Conservation (phyloP, 1,139 yeast species). For the Hansenula sp. region DNA sequence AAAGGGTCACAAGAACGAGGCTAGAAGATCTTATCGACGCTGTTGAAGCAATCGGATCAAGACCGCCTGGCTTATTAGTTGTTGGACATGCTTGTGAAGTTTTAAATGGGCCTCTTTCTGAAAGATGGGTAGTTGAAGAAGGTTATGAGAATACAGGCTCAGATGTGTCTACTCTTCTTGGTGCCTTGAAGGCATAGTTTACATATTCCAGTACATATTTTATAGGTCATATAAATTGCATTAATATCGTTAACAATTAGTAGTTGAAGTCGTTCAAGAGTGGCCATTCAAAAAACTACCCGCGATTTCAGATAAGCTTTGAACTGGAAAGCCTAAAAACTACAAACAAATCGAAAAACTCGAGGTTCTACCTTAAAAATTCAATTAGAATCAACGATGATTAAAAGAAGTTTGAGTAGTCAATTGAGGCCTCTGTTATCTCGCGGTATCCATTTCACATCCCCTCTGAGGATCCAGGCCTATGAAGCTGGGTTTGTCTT, state of each 20-base stretch:
- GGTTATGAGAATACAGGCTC: slow-evolving; percentile 37
- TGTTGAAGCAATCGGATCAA: slow-evolving; percentile 74
- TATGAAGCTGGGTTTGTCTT: slow-evolving; percentile 30
- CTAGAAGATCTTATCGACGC: slow-evolving; percentile 66
- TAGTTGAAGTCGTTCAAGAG: too few relatives aligned
- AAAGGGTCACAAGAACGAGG: slow-evolving; percentile 75
- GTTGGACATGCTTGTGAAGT: slow-evolving; percentile 80
- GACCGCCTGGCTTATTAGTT: slow-evolving; percentile 91
- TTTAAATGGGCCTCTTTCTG: slow-evolving; percentile 30
- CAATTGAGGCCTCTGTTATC: neutral
- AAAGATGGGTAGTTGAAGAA: slow-evolving; percentile 57
- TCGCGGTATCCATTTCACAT: slow-evolving; percentile 6
- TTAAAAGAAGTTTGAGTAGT: neutral
- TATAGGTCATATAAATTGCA: too few relatives aligned
- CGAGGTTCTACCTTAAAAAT: too few relatives aligned
- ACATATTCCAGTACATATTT: neutral
- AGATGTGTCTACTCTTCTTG: slow-evolving; percentile 5
- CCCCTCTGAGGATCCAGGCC: slow-evolving; percentile 11
- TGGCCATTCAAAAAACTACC: too few relatives aligned
- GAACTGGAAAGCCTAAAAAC: neutral
- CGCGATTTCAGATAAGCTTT: neutral
- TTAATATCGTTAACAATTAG: too few relatives aligned
- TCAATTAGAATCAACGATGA: too few relatives aligned
- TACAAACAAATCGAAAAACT: neutral
- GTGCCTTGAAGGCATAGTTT: slow-evolving; percentile 4